Percentiles rank a stretch among this genome's conserved stretches.
Evolutionary conservation across 805 yeast genomes (phyloP).

Genomic region (Hemisphaericaspora nanyangensis): DNA sequence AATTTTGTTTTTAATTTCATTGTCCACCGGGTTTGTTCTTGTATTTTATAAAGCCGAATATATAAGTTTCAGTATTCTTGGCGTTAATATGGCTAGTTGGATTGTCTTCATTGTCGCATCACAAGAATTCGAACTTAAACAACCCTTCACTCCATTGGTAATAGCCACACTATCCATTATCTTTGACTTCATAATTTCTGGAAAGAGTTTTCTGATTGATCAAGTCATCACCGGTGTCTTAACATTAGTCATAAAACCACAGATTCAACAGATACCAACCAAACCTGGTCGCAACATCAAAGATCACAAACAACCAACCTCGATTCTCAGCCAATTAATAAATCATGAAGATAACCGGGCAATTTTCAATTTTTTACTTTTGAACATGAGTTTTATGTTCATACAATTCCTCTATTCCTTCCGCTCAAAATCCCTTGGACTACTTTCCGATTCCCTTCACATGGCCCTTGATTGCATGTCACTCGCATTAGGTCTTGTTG

Average conservation of each 20-base stretch:
- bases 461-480: slow-evolving; percentile 96
- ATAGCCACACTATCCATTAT: slow-evolving; percentile 15
- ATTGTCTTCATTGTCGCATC: slow-evolving; percentile 20
- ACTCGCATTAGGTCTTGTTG: slow-evolving; percentile 80
- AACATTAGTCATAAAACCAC: slow-evolving; percentile 18
- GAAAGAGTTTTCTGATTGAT: slow-evolving; percentile 6
- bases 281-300: background rate
- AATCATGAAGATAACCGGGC: slow-evolving; percentile 68
- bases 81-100: slow-evolving; percentile 23
- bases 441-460: slow-evolving; percentile 89
- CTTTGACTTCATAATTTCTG: slow-evolving; percentile 19
- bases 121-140: slow-evolving; percentile 18
- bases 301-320: background rate
- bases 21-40: background rate
- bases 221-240: slow-evolving; percentile 3
- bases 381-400: slow-evolving; percentile 91
- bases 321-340: slow-evolving; percentile 27
- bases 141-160: slow-evolving; percentile 12
- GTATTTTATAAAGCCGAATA: background rate
- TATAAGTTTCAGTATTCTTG: slow-evolving; percentile 17
- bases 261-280: slow-evolving; percentile 10
- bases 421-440: slow-evolving; percentile 86
- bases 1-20: slow-evolving; percentile 1
- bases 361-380: slow-evolving; percentile 78
- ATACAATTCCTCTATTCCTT: slow-evolving; percentile 89